Evolutionary conservation across 2,329 filamentous ascomycete species (phyloP).

Genomic region (Phyllosticta capitalensis): DNA sequence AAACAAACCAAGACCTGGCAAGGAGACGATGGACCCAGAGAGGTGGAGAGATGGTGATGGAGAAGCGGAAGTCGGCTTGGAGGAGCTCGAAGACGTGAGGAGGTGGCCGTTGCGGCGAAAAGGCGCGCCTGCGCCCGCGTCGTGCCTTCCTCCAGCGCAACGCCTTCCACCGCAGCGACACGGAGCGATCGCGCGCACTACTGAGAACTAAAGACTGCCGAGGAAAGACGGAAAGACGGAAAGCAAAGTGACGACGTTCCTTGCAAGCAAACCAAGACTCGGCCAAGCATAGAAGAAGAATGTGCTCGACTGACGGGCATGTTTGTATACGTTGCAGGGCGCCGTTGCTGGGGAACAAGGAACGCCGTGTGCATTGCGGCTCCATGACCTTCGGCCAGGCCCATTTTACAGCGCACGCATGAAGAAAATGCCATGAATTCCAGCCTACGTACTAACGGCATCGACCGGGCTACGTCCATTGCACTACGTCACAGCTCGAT

Average conservation of each 20-base stretch:
- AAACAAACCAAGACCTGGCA: constrained; percentile 10
- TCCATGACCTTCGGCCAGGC: not conserved
- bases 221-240: not conserved
- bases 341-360: constrained; percentile 1
- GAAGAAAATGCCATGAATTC: not conserved
- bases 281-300: constrained; percentile 5
- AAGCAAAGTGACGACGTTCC: not conserved
- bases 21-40: constrained; percentile 1
- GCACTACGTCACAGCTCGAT: not conserved
- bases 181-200: not conserved
- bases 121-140: not conserved
- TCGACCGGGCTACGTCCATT: not conserved
- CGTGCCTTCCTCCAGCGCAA: not conserved
- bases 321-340: constrained; percentile 2
- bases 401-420: not conserved
- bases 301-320: constrained; percentile 2
- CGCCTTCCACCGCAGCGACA: not conserved
- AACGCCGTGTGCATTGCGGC: not conserved
- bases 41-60: not conserved
- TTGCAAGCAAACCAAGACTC: constrained; percentile 4
- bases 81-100: not conserved
- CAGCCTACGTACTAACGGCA: not conserved
- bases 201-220: not conserved
- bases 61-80: not conserved
- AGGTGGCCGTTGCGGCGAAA: not conserved